Base-by-base conservation (phyloP, 352 stramenopile species). In the Phytopythium litorale region DNA sequence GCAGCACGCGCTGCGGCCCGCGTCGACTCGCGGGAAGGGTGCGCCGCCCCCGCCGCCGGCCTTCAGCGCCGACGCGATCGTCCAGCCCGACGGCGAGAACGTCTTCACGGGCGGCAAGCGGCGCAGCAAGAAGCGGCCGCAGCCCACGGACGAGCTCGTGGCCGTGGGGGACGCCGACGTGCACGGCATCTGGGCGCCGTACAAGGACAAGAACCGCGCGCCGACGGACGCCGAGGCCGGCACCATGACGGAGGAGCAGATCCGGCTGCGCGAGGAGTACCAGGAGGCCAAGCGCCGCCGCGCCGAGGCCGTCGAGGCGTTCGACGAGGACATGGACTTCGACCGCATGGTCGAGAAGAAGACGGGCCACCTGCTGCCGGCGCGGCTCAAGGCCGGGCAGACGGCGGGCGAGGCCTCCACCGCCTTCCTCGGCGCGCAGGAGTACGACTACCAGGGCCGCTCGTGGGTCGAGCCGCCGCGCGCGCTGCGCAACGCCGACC, bases 381-480 rank as follows among this genome's bases (percentile, higher is more conserved):
- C 82, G 38, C 70, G 84, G 38, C 64, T 95, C 38, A 82, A 82
- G 43, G 72, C 84, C 0, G 86, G 86, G 1, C 79, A 91, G 51
- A 78, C 70, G 37, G 84, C 84, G 0, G 66, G 91, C 65, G 73
- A 87, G 49, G 79, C 74, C 21, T 78, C 76, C 38, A 88, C 76
- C 21, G 78, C 75, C 52, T 99, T 99, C 78, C 76, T 98, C 71
- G 93, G 83, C 40, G 70, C 79, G 19, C 78, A 97, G 51, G 87
- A 98, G 74, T 92, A 88, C 62, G 96, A 99, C 70, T 99, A 99
- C 77, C 94, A 98, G 68, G 97, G 97, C 49, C 82, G 92, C 18
- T 94, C 89, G 49, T 99, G 98, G 98, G 89, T 96, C 50, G 79
- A 87, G 40, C 89, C 94, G 23, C 96, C 96, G 3, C 71, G 83